Evolutionary conservation across 2,329 filamentous ascomycete species (phyloP).

Genomic region (Coniochaeta prunicola): DNA sequence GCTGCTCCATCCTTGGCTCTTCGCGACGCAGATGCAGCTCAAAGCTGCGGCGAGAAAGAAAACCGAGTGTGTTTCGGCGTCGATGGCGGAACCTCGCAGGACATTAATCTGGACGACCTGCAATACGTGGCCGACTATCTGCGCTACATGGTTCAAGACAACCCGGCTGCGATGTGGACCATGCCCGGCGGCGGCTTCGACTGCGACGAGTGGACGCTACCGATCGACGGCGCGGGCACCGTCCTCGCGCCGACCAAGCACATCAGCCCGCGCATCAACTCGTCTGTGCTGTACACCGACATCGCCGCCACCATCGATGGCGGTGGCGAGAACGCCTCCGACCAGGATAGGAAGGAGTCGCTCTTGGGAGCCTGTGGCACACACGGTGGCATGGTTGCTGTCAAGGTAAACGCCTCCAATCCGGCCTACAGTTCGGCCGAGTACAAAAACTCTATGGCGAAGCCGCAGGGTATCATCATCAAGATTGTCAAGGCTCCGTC

Average conservation of each 20-base stretch:
- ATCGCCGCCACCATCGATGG: constrained; percentile 11
- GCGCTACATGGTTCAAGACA: not conserved
- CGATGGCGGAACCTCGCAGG: not conserved
- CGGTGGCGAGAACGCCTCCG: constrained; percentile 4
- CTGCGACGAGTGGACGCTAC: constrained; percentile 17
- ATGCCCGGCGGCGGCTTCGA: constrained; percentile 2
- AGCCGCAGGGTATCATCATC: constrained; percentile 17
- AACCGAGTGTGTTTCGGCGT: not conserved
- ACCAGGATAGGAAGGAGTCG: not conserved
- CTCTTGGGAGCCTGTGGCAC: constrained; percentile 6
- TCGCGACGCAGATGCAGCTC: too few species aligned
- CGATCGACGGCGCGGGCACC: constrained; percentile 9
- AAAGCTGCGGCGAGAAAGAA: not conserved
- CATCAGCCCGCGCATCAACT: constrained; percentile 10
- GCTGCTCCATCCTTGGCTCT: not conserved
- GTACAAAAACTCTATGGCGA: constrained; percentile 13
- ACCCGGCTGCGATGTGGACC: not conserved
- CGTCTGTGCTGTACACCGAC: constrained; percentile 8
- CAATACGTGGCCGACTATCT: not conserved
- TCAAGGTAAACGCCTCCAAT: constrained; percentile 7
- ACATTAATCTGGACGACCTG: not conserved
- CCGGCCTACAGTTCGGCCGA: constrained; percentile 9
- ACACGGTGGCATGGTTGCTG: constrained; percentile 13
- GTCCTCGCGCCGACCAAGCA: constrained; percentile 18
- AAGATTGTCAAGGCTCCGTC: too few species aligned